Conservation (phyloP, 495 filamentous ascomycete species). For the Neurospora sp. region DNA sequence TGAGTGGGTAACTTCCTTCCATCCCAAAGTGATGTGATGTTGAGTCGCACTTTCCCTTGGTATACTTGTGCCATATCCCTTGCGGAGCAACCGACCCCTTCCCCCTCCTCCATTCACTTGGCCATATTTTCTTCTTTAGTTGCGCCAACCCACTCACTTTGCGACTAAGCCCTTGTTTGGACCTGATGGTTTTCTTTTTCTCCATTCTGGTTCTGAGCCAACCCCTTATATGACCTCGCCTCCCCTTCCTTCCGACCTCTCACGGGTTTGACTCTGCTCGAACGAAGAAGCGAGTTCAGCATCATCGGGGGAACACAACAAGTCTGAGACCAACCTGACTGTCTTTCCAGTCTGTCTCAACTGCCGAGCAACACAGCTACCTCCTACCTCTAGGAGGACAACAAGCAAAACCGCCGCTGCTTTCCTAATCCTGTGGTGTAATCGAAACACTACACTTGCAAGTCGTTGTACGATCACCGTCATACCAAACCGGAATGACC, state of each 20-base stretch:
- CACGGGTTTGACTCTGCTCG: neutral
- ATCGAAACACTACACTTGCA: slow-evolving; percentile 2
- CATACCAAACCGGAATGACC: slow-evolving; percentile 1
- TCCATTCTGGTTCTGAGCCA: neutral
- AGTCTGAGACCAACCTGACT: neutral
- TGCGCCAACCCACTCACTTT: neutral
- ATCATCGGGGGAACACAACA: neutral
- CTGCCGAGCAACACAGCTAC: neutral
- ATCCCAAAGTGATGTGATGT: neutral
- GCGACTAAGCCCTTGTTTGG: neutral
- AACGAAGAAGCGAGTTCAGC: neutral
- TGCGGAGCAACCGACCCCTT: neutral
- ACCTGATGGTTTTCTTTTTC: neutral
- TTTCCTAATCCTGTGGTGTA: slow-evolving; percentile 5
- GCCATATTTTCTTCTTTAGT: neutral
- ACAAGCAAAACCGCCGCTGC: neutral
- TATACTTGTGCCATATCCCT: neutral
- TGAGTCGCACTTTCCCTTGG: neutral
- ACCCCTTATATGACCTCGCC: neutral
- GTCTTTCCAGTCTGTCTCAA: neutral
- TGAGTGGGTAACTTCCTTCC: neutral
- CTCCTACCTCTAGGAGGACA: neutral
- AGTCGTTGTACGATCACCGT: slow-evolving; percentile 6
- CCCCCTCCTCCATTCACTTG: neutral
- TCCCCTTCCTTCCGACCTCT: neutral